Base-by-base conservation (phyloP, 805 yeast species). In the Zygoascus ofunaensis region DNA sequence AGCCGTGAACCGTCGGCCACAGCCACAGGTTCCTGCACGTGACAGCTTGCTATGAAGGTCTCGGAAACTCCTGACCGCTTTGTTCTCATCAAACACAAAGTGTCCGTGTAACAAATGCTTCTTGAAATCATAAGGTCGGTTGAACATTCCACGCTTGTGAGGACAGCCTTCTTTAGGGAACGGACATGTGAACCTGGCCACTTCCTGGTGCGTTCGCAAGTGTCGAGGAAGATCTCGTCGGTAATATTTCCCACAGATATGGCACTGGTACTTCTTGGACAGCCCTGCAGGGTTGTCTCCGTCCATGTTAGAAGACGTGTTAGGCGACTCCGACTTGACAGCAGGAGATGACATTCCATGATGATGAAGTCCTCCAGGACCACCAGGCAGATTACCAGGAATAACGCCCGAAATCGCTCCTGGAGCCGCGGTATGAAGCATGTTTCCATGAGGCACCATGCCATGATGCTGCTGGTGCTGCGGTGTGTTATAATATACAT, bases 121-220 rank as follows among this genome's bases (percentile, higher is more conserved):
- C 55, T 79, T 79, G 65, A 66, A 77, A 57, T 79, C 86, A 57
- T 79, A 79, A 4, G 81, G 82, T 40, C 86, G 64, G 60, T 79
- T 79, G 63, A 79, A 79, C 53, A 67, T 74, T 23, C 82, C 79
- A 12, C 78, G 68, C 53, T 72, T 76, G 56, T 79, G 84, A 2
- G 70, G 61, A 55, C 85, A 79, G 37, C 61, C 60, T n/a, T 62
- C 62, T 40, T 71, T 64, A 5, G 83, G 83, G 52, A 70, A 79
- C 15, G 74, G 67, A 56, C 86, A 79, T 30, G 60, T 68, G 56
- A 79, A 79, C 32, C 83, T 61, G 4, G 80, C 69, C 15, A 70
- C 73, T 8, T 65, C 60, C 54, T 76, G 77, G 59, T 79, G 85
- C 1, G 79, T 79, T 48, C 84, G 60, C 65, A 76, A 62, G 56